Evolutionary conservation across 768 basidiomycete genomes (phyloP).

Genomic region (Boletus edulis): DNA sequence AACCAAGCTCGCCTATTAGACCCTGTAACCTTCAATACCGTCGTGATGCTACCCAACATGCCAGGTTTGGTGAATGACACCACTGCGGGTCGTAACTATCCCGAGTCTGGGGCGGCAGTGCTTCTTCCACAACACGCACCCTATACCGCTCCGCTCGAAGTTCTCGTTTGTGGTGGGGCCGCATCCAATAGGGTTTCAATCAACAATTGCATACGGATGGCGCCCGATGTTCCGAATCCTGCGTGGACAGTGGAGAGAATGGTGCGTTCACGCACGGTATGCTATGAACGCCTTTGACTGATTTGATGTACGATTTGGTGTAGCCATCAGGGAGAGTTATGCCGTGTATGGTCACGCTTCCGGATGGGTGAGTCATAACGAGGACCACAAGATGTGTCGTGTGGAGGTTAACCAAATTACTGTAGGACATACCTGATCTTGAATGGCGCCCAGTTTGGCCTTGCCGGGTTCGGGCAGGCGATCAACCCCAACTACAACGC

Average conservation of each 20-base stretch:
- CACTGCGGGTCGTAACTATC: constrained; percentile 72
- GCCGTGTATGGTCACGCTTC: constrained; percentile 70
- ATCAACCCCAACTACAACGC: constrained; percentile 61
- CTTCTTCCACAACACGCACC: constrained; percentile 70
- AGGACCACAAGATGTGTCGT: no score
- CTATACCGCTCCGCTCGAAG: constrained; percentile 64
- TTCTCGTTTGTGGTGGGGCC: constrained; percentile 80
- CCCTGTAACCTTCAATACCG: constrained; percentile 62
- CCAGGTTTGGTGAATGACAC: constrained; percentile 73
- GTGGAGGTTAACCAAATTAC: not conserved
- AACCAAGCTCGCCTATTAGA: constrained; percentile 80
- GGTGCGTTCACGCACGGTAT: constrained; percentile 41
- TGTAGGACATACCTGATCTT: constrained; percentile 75
- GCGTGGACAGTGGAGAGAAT: constrained; percentile 77
- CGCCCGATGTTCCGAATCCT: constrained; percentile 59
- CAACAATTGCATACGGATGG: constrained; percentile 70
- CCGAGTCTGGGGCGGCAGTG: constrained; percentile 68
- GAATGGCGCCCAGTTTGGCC: constrained; percentile 69
- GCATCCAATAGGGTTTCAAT: constrained; percentile 43
- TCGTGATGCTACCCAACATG: constrained; percentile 62
- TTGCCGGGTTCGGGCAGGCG: constrained; percentile 73
- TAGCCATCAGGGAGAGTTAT: constrained; percentile 77
- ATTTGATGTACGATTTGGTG: not conserved
- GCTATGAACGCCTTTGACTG: not conserved
- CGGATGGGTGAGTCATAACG: constrained; percentile 31